These are phyloP conservation scores for Rhynchosporium secalis DNA, from an alignment of 2,329 filamentous ascomycete species.

Conservation along the genomic window DNA sequence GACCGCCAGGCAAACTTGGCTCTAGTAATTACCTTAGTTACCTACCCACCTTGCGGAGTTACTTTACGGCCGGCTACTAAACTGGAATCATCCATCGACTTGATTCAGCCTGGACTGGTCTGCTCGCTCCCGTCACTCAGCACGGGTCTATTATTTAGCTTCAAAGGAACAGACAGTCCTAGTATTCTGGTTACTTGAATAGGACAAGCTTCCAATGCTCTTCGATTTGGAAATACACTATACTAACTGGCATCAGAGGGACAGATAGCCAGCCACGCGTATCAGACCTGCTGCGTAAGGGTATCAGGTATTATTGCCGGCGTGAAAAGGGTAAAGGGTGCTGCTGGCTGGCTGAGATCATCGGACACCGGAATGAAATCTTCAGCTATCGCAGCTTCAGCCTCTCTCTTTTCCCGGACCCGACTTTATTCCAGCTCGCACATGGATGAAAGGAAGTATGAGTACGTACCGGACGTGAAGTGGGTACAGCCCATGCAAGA, in stretches of 20 bases:
- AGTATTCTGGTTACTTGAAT: neutral
- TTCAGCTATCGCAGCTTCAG: conserved; percentile 2
- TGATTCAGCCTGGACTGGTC: neutral
- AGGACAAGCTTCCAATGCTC: conserved; percentile 1
- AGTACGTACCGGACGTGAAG: neutral
- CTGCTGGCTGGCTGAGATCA: too few relatives aligned
- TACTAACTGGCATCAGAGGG: conserved; percentile 8
- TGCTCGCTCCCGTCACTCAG: neutral
- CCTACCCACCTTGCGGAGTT: too few relatives aligned
- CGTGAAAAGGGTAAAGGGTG: neutral
- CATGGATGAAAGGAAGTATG: neutral
- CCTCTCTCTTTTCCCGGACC: conserved; percentile 1
- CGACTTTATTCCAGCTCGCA: neutral
- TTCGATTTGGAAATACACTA: neutral
- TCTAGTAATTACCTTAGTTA: too few relatives aligned
- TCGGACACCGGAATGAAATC: neutral
- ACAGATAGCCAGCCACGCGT: conserved; percentile 1
- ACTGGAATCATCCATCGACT: neutral
- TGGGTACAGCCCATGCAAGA: conserved; percentile 3
- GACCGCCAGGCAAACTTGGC: too few relatives aligned
- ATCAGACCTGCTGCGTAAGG: conserved; percentile 1
- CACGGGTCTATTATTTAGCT: neutral
- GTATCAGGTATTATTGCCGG: conserved; percentile 10
- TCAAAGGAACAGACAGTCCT: neutral
- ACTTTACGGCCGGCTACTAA: too few relatives aligned